Percentiles rank a stretch among this genome's conserved stretches.
phyloP scores from a whole-genome alignment of 164 flowering plant genomes.

The Chloranthus sessilifolius region DNA sequence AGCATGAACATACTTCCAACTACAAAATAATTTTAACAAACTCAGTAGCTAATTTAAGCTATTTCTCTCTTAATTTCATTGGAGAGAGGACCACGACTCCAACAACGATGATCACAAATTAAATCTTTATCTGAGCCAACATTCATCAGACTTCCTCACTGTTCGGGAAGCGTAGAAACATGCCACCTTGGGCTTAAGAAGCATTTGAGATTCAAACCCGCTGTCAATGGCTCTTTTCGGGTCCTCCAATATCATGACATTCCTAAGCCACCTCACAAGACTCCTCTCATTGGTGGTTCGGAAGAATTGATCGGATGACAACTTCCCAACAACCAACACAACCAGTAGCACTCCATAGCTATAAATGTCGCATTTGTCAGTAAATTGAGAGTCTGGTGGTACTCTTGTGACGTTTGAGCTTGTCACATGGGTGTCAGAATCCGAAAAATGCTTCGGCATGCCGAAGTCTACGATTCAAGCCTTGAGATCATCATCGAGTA shows the following conservation, averaged over 20 bases:
- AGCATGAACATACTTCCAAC: too few relatives aligned
- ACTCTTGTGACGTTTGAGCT: constrained; percentile 79
- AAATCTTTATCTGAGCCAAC: constrained; percentile 66
- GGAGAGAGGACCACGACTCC: too few relatives aligned
- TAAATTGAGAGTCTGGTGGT: constrained; percentile 91
- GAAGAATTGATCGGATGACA: constrained; percentile 75
- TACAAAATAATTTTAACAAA: too few relatives aligned
- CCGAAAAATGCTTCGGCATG: constrained; percentile 77
- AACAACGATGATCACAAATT: too few relatives aligned
- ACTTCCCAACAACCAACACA: constrained; percentile 65
- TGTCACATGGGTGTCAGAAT: constrained; percentile 59
- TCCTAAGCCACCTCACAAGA: constrained; percentile 81
- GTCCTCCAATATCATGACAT: constrained; percentile 65
- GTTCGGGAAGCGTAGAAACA: constrained; percentile 90
- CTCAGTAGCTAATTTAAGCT: too few relatives aligned
- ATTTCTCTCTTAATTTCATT: too few relatives aligned
- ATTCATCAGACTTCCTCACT: constrained; percentile 73
- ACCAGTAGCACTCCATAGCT: constrained; percentile 82
- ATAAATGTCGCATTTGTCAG: constrained; percentile 86
- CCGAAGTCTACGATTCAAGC: constrained; percentile 92
- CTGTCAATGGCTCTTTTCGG: constrained; percentile 67
- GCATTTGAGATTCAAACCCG: constrained; percentile 75
- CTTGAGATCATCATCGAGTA: constrained; percentile 85
- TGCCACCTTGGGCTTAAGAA: constrained; percentile 77
- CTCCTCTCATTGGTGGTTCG: constrained; percentile 60